Base-by-base conservation (phyloP, 208 protist species). In the Trypanosomatidae sp. region DNA sequence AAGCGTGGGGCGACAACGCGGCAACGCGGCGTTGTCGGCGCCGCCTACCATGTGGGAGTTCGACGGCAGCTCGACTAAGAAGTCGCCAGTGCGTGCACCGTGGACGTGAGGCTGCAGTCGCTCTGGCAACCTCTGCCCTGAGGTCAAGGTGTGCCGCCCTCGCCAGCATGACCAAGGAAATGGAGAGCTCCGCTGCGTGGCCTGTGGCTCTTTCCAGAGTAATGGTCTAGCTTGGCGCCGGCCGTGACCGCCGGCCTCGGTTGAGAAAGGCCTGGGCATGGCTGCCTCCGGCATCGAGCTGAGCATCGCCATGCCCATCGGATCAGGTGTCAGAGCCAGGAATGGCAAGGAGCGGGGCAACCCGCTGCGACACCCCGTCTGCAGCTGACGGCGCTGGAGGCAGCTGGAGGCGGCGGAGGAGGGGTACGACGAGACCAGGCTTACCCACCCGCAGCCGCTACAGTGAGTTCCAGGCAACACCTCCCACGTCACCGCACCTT, bases 301-400 rank as follows among this genome's bases (percentile, higher is more conserved):
- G 36, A 55, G 43, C 62, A n/a, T 12, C 44, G 33, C 28, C 22
- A 41, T 17, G 1, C 44, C 17, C 9, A 66, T 33, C 2, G 74
- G 52, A 30, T 74, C 68, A 22, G 55, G 74, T 22, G 74, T 74
- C 44, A 70, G 33, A 4, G 44, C 15, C 0, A 50, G 55, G 17
- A 64, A 72, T 28, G 67, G 43, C 60, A 79, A n/a, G 10, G 69
- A 66, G 46, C 74, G 74, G 2, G 74, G 69, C 30, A 79, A 55
- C 62, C 62, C 22, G 28, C 69, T 79, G 69, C 74, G 74, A 9
- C 41, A 73, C 28, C 69, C 74, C 43, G 69, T 47, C 62, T 74
- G 74, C 43, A 64, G 69, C 53, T 74, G 74, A 28, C 71, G 74
- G 19, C 13, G 43, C 55, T 74, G 74, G 39, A 74, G 64, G 41